Percentiles rank a stretch among this genome's conserved stretches.
Conservation (phyloP, 805 yeast genomes). For the Clavispora phyllophila region DNA sequence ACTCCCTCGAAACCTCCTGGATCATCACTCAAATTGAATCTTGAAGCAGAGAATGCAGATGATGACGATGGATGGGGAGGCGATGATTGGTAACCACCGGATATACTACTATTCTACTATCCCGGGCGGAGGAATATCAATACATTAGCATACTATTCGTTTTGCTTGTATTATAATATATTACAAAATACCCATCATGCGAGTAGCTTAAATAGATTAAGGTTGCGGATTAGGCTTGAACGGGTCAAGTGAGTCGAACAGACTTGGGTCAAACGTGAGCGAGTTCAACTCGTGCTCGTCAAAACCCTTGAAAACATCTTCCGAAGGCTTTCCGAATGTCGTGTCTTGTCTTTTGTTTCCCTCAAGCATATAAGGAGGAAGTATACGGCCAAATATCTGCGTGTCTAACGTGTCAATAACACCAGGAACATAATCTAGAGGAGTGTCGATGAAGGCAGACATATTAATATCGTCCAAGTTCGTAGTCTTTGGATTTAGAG, state of each 20-base stretch:
- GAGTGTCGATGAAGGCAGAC: neutral
- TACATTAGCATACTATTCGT: neutral
- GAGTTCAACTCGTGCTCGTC: neutral
- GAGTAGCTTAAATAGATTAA: neutral
- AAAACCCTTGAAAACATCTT: slow-evolving; percentile 1
- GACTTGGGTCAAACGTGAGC: slow-evolving; percentile 1
- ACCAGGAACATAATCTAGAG: slow-evolving; percentile 60
- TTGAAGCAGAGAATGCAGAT: slow-evolving; percentile 13
- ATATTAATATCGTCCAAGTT: neutral
- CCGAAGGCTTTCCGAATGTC: neutral
- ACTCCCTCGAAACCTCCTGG: slow-evolving; percentile 13
- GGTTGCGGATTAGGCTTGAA: slow-evolving; percentile 9
- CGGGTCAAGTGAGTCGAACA: slow-evolving; percentile 15
- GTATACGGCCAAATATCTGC: slow-evolving; percentile 74
- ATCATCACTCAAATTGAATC: slow-evolving; percentile 22
- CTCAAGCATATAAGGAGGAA: slow-evolving; percentile 79
- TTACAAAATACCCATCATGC: neutral
- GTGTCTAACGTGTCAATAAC: slow-evolving; percentile 81
- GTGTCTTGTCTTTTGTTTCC: slow-evolving; percentile 7
- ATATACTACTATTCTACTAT: too few species aligned
- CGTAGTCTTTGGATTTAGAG: neutral
- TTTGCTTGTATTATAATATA: neutral
- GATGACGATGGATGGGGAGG: slow-evolving; percentile 31
- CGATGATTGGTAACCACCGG: slow-evolving; percentile 13
- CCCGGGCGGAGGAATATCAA: too few species aligned